Base-by-base conservation (phyloP, 2,329 filamentous ascomycete genomes). In the Cladorrhinum sp. region DNA sequence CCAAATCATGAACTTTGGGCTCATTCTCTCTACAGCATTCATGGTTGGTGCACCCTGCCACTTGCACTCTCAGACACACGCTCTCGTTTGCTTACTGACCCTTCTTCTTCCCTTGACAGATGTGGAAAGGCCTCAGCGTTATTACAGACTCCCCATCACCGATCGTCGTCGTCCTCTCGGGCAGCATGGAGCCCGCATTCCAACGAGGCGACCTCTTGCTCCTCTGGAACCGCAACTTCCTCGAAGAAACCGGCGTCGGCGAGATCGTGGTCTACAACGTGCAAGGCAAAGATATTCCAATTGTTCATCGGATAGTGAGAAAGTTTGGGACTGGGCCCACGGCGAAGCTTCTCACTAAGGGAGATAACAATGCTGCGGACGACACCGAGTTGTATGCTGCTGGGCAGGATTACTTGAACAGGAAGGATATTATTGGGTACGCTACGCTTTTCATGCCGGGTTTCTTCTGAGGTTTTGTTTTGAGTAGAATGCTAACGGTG, bases 341-440 rank as follows among this genome's bases (percentile, higher is more conserved):
- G 54, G 84, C 85, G n/a, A 80, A 91, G 71, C 85, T 99, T 20
- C 84, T 99, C 59, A 99, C 95, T 32, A 99, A 99, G 78, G 95
- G 95, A 67, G 95, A 99, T 78, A 99, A 98, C 81, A 99, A 99
- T 74, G 77, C 86, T 7, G 90, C 91, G 48, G 93, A 98, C 75
- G 95, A 99, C 74, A 96, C 92, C 16, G 93, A 97, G 73, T 83
- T 80, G 12, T 96, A 96, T 74, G 93, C 95, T 2, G 80, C 81
- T 41, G 91, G 90, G 18, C 93, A 99, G 77, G 90, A 91, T 71
- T 96, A 91, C 73, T 81, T 99, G 50, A 87, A 90, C 73, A 85
- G 95, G 61, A 84, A 89, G 72, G 93, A 98, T 72, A 93, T 99
- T 59, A 91, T 99, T 60, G 95, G 95, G 50, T 96, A 68, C 9